These are phyloP conservation scores for Caloboletus inedulis DNA, from an alignment of 1,284 basidiomycete species.

Conservation along the genomic window DNA sequence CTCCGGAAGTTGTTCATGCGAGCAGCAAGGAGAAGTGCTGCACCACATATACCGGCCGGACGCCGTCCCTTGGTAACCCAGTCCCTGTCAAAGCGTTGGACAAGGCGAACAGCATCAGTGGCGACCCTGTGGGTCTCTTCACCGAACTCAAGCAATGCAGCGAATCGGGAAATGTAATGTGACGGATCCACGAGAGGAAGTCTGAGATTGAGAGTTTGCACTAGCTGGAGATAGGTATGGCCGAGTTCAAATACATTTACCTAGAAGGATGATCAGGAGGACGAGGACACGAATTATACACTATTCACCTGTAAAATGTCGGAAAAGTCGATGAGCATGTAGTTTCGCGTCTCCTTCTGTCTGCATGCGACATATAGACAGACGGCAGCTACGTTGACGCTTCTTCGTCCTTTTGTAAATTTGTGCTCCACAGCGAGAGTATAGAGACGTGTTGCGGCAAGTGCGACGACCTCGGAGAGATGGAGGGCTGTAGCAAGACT, in stretches of 20 bases:
- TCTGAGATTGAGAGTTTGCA: conserved; percentile 85
- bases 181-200: conserved; percentile 94
- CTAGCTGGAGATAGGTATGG: conserved; percentile 92
- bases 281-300: neutral
- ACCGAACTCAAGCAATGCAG: conserved; percentile 95
- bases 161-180: conserved; percentile 96
- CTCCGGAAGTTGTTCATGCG: conserved; percentile 98
- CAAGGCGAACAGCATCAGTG: conserved; percentile 90
- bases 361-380: conserved; percentile 95
- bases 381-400: conserved; percentile 90
- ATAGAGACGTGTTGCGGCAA: conserved; percentile 86
- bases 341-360: conserved; percentile 84
- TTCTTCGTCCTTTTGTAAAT: conserved; percentile 91
- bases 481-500: conserved; percentile 76
- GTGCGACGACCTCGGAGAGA: conserved; percentile 76
- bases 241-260: conserved; percentile 99
- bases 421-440: conserved; percentile 92
- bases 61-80: conserved; percentile 97
- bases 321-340: conserved; percentile 99
- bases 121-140: conserved; percentile 91
- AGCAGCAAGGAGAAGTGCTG: conserved; percentile 90
- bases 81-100: conserved; percentile 93
- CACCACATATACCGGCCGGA: conserved; percentile 97
- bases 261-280: conserved; percentile 38
- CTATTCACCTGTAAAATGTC: conserved; percentile 78